Conservation (phyloP, 2,329 filamentous ascomycete species). For the Aspergillus chevalieri region DNA sequence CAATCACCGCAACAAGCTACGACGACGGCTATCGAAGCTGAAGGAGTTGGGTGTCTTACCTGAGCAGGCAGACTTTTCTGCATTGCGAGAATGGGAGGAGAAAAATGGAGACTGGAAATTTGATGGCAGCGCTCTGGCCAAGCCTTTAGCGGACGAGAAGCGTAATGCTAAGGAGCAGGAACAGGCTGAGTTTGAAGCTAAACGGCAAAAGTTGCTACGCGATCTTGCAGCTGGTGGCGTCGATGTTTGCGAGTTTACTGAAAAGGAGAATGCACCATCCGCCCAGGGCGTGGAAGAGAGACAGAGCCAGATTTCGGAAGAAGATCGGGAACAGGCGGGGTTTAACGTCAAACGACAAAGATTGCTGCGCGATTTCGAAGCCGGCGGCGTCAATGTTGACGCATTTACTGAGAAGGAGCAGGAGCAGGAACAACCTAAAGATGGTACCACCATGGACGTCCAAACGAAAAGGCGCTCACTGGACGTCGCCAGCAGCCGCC, state of each 20-base stretch:
- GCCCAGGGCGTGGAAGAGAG: constrained; percentile 8
- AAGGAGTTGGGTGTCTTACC: constrained; percentile 51
- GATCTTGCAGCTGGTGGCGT: constrained; percentile 49
- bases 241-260: constrained; percentile 35
- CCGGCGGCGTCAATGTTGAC: constrained; percentile 48
- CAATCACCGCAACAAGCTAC: constrained; percentile 50
- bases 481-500: constrained; percentile 57
- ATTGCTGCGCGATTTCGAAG: constrained; percentile 47
- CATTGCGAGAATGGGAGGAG: constrained; percentile 38
- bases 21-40: constrained; percentile 46
- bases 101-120: constrained; percentile 18
- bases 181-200: constrained; percentile 44
- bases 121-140: not conserved
- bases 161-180: constrained; percentile 19
- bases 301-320: constrained; percentile 1
- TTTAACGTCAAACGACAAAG: constrained; percentile 48
- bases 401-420: constrained; percentile 16
- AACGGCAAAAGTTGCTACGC: constrained; percentile 46
- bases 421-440: constrained; percentile 1
- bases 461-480: constrained; percentile 37
- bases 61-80: constrained; percentile 44
- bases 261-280: constrained; percentile 26
- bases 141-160: constrained; percentile 16
- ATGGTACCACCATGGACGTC: constrained; percentile 5
- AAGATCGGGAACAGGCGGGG: constrained; percentile 31